Evolutionary conservation across 148 eudicot genomes (phyloP), one percentile per base, ranked within the genome.

Genomic region (Nepenthes mirabilis): DNA sequence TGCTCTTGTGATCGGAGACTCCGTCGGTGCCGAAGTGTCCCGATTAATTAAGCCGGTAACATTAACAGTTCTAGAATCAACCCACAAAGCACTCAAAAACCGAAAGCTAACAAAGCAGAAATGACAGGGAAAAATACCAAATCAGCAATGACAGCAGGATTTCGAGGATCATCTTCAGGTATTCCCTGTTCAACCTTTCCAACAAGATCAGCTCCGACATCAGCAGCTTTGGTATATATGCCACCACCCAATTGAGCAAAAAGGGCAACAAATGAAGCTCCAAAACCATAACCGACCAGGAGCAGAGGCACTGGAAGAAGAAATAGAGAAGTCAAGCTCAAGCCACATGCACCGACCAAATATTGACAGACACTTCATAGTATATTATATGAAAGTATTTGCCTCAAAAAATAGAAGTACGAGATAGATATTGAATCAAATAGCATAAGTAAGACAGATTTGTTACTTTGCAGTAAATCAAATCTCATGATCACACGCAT

Each of bases 191-290:
- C 99, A 59, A 93, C 90, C 77, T 93, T 93, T 60, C 99, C 99
- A 66, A 93, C 99, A 74, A 93, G 95, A 68, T 93, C 99, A 65
- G 99, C 99, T 59, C 99, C 99, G 66, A 93, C 99, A 78, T 93
- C 99, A 77, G 99, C 99, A 43, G 99, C 99, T 81, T 93, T 93
- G n/a, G 99, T 93, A 77, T 72, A 93, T 76, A 93, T 93, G 68
- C 99, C 99, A 76, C 99, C 99, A 76, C 99, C 99, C 83, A 93
- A 62, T 75, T 93, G 99, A 69, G 99, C 99, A 72, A 93, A 93
- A 67, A 93, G 97, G 63, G 99, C 99, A 55, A 93, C 99, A 70
- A 93, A 93, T 47, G 99, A 93, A 77, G 99, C 99, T 66, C 99
- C 99, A 80, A 93, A 93, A 33, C 99, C 99, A 70, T 93, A 93